A percentile compares a stretch with the other conserved stretches of the same genome.
These are phyloP conservation scores for Lipomyces sp. DNA, from an alignment of 805 yeast species.

Conservation along the genomic window DNA sequence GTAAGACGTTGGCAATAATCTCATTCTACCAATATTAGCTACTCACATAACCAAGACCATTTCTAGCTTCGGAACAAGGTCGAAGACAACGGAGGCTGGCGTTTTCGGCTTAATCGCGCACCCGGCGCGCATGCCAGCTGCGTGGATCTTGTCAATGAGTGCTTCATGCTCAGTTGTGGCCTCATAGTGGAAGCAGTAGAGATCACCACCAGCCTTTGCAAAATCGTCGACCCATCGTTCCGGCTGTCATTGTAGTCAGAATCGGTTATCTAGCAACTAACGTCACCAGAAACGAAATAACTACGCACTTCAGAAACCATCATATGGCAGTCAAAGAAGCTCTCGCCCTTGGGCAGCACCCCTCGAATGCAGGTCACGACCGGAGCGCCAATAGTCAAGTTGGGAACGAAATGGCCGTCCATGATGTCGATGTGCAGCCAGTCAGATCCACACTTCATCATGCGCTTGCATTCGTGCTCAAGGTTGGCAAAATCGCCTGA, in stretches of 20 bases:
- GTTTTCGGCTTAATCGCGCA: conserved; percentile 95
- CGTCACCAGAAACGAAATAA: not conserved
- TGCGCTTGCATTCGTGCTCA: conserved; percentile 83
- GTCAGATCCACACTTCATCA: conserved; percentile 81
- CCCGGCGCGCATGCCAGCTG: conserved; percentile 87
- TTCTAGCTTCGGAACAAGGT: conserved; percentile 76
- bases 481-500: conserved; percentile 77
- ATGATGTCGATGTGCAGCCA: conserved; percentile 98
- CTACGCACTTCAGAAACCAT: conserved; percentile 68
- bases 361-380: conserved; percentile 77
- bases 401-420: conserved; percentile 99
- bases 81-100: conserved; percentile 77
- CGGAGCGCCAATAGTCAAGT: conserved; percentile 92
- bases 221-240: conserved; percentile 92
- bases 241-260: conserved; percentile 53
- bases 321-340: conserved; percentile 94
- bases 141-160: conserved; percentile 75
- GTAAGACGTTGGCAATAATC: not conserved
- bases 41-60: conserved; percentile 89
- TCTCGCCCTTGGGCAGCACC: conserved; percentile 69
- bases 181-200: conserved; percentile 94
- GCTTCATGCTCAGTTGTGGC: conserved; percentile 71
- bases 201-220: conserved; percentile 93
- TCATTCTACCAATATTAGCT: not conserved
- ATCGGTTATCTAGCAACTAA: not conserved